Base-by-base conservation (phyloP, 495 filamentous ascomycete genomes). In the Polyplosphaeria fusca region DNA sequence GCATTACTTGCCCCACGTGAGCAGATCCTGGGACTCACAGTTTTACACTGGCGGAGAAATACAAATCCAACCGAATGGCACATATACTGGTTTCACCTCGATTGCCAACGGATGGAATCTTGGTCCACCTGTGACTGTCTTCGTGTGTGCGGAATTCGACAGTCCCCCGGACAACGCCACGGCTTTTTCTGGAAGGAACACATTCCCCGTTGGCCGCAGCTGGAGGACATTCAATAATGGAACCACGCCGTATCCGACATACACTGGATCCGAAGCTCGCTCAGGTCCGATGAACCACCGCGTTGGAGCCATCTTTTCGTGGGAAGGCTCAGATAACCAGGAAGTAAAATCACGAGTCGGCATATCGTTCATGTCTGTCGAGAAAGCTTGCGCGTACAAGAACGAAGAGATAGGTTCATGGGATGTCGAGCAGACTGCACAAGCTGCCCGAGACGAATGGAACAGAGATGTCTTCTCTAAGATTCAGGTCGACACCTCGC, bases 1-100 rank as follows among this genome's bases (percentile, higher is more conserved):
- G 19, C 69, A 89, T 41, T 70, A 68, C 30, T 58, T 71, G 19
- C 69, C 69, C 1, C 38, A 55, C n/a, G 56, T 59, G 14, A 65
- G 43, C 9, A 52, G 69, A 9, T 52, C 50, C 1, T 63, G 55
- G 47, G 53, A 63, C 26, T 63, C 54, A 22, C 69, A 72, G 50
- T 67, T 62, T 38, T 72, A 66, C 42, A 46, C 54, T 4, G 62
- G 61, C 30, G 69, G 69, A 1, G 55, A 52, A 9, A 67, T 72
- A 42, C 46, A 68, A 18, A 54, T 70, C 11, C 42, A 61, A 27
- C 47, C 56, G 11, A 53, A 64, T 24, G 55, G 60, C 1, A 52
- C 44, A n/a, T 72, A 72, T 32, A 67, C 63, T 16, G 69, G 69
- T 3, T 63, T 63, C 20, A 66, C 61, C 3, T 53, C 20, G 13